These are phyloP conservation scores for Pholiota microspora DNA, from an alignment of 768 basidiomycete species.

Conservation along the genomic window DNA sequence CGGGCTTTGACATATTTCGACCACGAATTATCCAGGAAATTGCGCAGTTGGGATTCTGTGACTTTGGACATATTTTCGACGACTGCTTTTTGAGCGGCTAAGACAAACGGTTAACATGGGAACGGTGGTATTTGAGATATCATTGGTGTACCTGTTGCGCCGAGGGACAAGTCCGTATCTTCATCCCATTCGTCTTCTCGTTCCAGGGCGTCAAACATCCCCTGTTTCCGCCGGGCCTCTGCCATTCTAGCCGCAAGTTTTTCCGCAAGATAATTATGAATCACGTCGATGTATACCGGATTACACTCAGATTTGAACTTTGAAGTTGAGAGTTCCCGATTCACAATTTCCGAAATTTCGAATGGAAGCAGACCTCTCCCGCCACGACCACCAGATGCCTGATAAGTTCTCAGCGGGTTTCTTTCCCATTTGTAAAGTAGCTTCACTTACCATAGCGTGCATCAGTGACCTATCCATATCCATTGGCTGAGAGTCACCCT, in stretches of 20 bases:
- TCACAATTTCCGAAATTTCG: slow-evolving; percentile 75
- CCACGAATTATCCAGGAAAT: slow-evolving; percentile 87
- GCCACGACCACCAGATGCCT: slow-evolving; percentile 63
- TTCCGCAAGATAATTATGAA: slow-evolving; percentile 69
- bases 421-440: neutral
- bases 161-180: slow-evolving; percentile 72
- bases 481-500: slow-evolving; percentile 93
- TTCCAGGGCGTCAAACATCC: slow-evolving; percentile 83
- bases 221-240: slow-evolving; percentile 62
- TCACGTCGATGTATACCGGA: slow-evolving; percentile 61
- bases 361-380: slow-evolving; percentile 78
- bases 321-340: slow-evolving; percentile 53
- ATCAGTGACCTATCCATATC: slow-evolving; percentile 86
- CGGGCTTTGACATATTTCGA: slow-evolving; percentile 92
- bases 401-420: neutral
- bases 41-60: slow-evolving; percentile 72
- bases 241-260: slow-evolving; percentile 68
- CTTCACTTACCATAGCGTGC: slow-evolving; percentile 66
- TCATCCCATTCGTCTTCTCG: slow-evolving; percentile 75
- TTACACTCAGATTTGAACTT: slow-evolving; percentile 73
- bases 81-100: slow-evolving; percentile 66
- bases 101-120: no score
- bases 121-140: neutral
- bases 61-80: slow-evolving; percentile 93
- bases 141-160: slow-evolving; percentile 55